Evolutionary conservation across 2,329 filamentous ascomycete species (phyloP).

Genomic region (Penicillium sp.): DNA sequence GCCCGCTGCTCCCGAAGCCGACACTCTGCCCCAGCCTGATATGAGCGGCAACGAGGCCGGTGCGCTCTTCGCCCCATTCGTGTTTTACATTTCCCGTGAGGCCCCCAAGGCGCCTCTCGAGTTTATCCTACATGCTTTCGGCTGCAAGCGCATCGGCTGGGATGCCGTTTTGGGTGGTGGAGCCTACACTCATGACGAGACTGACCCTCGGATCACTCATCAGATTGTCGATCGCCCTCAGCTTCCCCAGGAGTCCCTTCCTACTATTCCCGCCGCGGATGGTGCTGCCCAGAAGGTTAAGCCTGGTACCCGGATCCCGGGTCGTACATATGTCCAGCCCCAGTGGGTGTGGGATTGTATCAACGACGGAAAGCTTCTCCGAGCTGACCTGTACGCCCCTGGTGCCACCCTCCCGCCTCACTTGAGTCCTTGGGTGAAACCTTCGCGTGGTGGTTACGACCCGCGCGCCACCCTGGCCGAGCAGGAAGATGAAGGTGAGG

Average conservation of each 20-base stretch:
- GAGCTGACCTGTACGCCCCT: conserved; percentile 83
- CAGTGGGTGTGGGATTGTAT: conserved; percentile 99
- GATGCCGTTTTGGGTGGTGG: conserved; percentile 86
- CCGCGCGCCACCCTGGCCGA: conserved; percentile 81
- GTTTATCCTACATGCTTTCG: conserved; percentile 89
- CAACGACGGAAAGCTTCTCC: conserved; percentile 85
- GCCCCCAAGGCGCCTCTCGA: conserved; percentile 87
- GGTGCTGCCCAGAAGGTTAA: conserved; percentile 48
- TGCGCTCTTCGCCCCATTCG: conserved; percentile 82
- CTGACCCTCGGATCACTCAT: conserved; percentile 86
- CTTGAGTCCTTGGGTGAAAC: conserved; percentile 92
- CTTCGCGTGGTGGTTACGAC: conserved; percentile 83
- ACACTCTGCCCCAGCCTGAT: conserved; percentile 78
- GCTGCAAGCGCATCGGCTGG: conserved; percentile 95
- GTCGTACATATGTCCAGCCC: conserved; percentile 88
- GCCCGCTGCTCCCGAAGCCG: conserved; percentile 76
- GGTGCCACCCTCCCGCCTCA: conserved; percentile 89
- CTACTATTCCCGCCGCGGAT: conserved; percentile 41
- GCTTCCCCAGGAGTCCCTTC: conserved; percentile 57
- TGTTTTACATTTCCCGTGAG: conserved; percentile 90
- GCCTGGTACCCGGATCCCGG: conserved; percentile 76
- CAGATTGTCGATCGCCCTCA: conserved; percentile 91
- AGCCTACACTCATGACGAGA: conserved; percentile 85
- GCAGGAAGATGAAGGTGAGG: conserved; percentile 84
- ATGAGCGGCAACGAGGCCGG: conserved; percentile 64